Percentiles rank a stretch among this genome's conserved stretches.
Conservation (phyloP, 1,284 basidiomycete species). For the Heterobasidion occidentale region DNA sequence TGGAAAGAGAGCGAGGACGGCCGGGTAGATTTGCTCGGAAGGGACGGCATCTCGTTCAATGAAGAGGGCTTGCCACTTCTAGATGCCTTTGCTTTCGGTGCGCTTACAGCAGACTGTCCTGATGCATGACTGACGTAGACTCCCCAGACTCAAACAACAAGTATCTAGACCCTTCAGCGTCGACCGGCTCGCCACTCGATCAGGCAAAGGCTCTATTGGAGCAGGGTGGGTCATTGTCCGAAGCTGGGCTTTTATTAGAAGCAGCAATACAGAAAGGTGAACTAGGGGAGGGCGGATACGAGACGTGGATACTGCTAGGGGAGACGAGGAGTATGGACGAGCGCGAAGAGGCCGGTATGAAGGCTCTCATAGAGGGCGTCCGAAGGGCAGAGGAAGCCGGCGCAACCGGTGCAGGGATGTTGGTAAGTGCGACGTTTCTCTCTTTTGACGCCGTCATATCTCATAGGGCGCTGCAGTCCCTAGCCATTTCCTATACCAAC, state of each 20-base stretch:
- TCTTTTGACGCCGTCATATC: background rate
- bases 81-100: slow-evolving; percentile 71
- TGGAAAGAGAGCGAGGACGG: slow-evolving; percentile 46
- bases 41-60: slow-evolving; percentile 45
- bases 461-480: slow-evolving; percentile 45
- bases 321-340: slow-evolving; percentile 97
- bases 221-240: slow-evolving; percentile 77
- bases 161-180: slow-evolving; percentile 46
- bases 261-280: slow-evolving; percentile 80
- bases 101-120: slow-evolving; percentile 13
- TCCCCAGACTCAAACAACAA: slow-evolving; percentile 58
- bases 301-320: slow-evolving; percentile 91
- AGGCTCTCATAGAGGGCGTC: slow-evolving; percentile 66
- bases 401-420: slow-evolving; percentile 71
- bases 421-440: slow-evolving; percentile 43
- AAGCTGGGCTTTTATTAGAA: slow-evolving; percentile 80
- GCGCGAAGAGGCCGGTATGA: slow-evolving; percentile 74
- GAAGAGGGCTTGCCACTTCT: slow-evolving; percentile 68
- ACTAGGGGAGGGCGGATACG: slow-evolving; percentile 73
- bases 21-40: slow-evolving; percentile 16
- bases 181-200: slow-evolving; percentile 50
- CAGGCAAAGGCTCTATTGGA: slow-evolving; percentile 71
- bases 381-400: slow-evolving; percentile 53
- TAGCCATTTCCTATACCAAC: slow-evolving; percentile 97
- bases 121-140: background rate